Evolutionary conservation across 441 rosid genomes (phyloP).

Genomic region (Rhodomyrtus psidioides): DNA sequence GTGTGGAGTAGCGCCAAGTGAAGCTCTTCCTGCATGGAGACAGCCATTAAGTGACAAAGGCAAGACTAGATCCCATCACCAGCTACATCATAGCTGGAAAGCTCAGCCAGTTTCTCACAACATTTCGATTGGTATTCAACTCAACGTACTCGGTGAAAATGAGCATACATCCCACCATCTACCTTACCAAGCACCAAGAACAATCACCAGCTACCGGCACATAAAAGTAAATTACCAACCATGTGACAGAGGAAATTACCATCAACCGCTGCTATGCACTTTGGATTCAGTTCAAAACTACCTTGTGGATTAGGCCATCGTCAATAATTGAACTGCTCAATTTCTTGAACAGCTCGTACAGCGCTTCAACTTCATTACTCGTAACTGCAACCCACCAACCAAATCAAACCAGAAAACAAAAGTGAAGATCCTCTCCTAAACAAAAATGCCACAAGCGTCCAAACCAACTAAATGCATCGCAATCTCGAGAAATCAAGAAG

Average conservation of each 20-base stretch:
- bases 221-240: background rate
- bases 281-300: background rate
- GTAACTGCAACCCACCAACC: background rate
- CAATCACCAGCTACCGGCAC: background rate
- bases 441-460: background rate
- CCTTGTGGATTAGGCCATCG: slow-evolving; percentile 11
- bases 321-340: slow-evolving; percentile 6
- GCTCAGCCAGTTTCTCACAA: background rate
- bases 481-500: background rate
- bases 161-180: background rate
- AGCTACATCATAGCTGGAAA: background rate
- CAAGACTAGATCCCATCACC: background rate
- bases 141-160: background rate
- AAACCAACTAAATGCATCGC: background rate
- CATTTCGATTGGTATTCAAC: background rate
- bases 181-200: background rate
- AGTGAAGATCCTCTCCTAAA: background rate
- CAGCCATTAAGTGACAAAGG: background rate
- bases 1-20: background rate
- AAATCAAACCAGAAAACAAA: background rate
- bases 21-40: slow-evolving; percentile 6
- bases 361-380: slow-evolving; percentile 9
- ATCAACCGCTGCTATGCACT: background rate
- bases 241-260: background rate
- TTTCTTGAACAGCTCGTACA: slow-evolving; percentile 3